These are phyloP conservation scores for Capillidium rhysosporum DNA, from an alignment of 371 early-diverging fungal genomes.

Conservation along the genomic window DNA sequence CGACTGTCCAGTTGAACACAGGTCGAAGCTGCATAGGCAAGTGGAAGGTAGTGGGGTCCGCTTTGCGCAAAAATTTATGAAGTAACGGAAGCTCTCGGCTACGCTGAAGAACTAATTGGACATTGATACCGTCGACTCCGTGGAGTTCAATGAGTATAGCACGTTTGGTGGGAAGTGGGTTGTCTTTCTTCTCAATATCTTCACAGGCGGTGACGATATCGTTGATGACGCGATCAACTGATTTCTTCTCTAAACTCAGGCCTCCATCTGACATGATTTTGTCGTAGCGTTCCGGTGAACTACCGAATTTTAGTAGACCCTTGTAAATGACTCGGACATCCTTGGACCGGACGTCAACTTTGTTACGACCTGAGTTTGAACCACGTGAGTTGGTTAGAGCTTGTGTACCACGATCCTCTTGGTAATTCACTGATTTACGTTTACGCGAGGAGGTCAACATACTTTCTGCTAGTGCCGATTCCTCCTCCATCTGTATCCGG, in stretches of 20 bases:
- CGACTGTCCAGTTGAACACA: constrained; percentile 64
- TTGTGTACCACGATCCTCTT: constrained; percentile 11
- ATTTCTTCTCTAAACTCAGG: constrained; percentile 20
- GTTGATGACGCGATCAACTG: constrained; percentile 33
- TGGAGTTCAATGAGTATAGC: constrained; percentile 57
- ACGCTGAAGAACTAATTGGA: constrained; percentile 46
- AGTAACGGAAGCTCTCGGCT: constrained; percentile 24
- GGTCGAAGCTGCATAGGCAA: constrained; percentile 49
- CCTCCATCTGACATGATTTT: constrained; percentile 62
- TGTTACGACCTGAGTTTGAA: constrained; percentile 9
- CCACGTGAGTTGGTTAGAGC: not conserved
- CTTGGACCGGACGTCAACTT: constrained; percentile 35
- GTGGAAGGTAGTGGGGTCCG: constrained; percentile 26
- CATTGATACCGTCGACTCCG: constrained; percentile 66
- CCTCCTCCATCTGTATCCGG: constrained; percentile 38
- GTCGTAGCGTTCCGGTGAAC: constrained; percentile 47
- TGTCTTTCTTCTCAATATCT: constrained; percentile 28
- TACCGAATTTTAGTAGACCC: constrained; percentile 61
- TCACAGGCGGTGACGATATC: constrained; percentile 54
- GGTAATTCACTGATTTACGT: constrained; percentile 3
- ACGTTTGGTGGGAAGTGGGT: constrained; percentile 43
- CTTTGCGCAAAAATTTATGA: constrained; percentile 11
- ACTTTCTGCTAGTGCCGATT: constrained; percentile 13
- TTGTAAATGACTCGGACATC: constrained; percentile 63
- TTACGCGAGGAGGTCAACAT: constrained; percentile 10